These are phyloP conservation scores for Ramalina intermedia DNA, from an alignment of 495 filamentous ascomycete species.

Conservation along the genomic window DNA sequence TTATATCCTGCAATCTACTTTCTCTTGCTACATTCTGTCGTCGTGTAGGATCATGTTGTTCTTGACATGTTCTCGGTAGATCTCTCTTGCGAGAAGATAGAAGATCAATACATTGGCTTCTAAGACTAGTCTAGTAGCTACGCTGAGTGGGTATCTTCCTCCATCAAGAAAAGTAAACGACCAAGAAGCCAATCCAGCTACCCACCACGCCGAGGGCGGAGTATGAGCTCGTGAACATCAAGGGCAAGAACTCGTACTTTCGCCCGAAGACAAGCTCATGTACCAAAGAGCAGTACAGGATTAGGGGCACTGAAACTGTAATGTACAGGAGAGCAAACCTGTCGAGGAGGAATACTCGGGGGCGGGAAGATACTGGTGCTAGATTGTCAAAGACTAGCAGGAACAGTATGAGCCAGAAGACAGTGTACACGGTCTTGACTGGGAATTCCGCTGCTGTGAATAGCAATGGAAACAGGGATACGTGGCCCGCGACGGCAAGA, in stretches of 20 bases:
- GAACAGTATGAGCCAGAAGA: conserved; percentile 83
- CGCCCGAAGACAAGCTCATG: conserved; percentile 74
- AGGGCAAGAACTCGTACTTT: conserved; percentile 73
- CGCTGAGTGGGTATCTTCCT: conserved; percentile 9
- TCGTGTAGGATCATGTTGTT: too few species aligned
- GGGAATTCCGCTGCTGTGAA: conserved; percentile 88
- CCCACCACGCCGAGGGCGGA: conserved; percentile 88
- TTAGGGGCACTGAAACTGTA: conserved; percentile 71
- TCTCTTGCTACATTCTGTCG: too few species aligned
- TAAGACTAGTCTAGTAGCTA: too few species aligned
- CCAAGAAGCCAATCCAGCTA: conserved; percentile 91
- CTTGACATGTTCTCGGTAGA: too few species aligned
- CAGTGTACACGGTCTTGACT: conserved; percentile 82
- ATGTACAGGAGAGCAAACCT: conserved; percentile 83
- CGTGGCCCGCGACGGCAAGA: conserved; percentile 82
- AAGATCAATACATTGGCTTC: too few species aligned
- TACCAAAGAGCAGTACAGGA: conserved; percentile 72
- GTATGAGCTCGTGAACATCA: conserved; percentile 97
- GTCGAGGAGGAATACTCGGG: conserved; percentile 76
- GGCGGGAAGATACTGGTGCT: conserved; percentile 61
- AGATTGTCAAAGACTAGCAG: conserved; percentile 73
- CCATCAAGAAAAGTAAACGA: conserved; percentile 74
- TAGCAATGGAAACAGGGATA: conserved; percentile 85
- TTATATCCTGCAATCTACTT: too few species aligned
- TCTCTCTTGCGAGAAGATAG: too few species aligned